Percentiles rank a stretch among this genome's conserved stretches.
phyloP scores from a whole-genome alignment of 768 basidiomycete genomes.

The Rossbeevera mucosa region DNA sequence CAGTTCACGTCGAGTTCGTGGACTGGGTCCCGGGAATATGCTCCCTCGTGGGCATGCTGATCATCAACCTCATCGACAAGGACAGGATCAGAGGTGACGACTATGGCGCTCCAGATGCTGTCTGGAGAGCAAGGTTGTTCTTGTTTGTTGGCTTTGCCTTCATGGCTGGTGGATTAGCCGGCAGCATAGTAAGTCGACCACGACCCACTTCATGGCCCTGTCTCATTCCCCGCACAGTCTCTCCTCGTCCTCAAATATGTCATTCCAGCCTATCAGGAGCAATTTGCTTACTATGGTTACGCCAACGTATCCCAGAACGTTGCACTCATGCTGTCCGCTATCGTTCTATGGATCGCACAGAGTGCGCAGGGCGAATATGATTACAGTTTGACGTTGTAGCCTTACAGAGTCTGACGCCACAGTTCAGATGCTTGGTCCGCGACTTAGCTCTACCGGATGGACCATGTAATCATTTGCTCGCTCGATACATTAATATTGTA shows the following conservation, averaged over 20 bases:
- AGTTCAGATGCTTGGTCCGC: constrained; percentile 1
- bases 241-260: constrained; percentile 89
- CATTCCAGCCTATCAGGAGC: constrained; percentile 63
- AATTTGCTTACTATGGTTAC: constrained; percentile 87
- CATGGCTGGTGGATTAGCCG: constrained; percentile 98
- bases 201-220: not conserved
- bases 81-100: constrained; percentile 78
- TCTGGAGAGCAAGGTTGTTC: constrained; percentile 88
- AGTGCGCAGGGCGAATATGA: constrained; percentile 85
- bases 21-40: constrained; percentile 98
- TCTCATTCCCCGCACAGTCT: constrained; percentile 45
- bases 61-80: constrained; percentile 95
- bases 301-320: constrained; percentile 95
- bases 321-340: constrained; percentile 75
- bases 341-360: constrained; percentile 92
- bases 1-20: constrained; percentile 83
- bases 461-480: not conserved
- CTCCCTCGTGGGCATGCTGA: constrained; percentile 85
- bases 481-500: not conserved
- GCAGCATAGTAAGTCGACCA: constrained; percentile 73
- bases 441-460: constrained; percentile 1
- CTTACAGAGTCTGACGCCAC: not conserved
- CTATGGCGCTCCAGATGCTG: constrained; percentile 77
- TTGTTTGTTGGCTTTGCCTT: constrained; percentile 94
- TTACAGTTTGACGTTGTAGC: constrained; percentile 75